Evolutionary conservation across 139 green algal species (phyloP), one percentile per base, ranked within the genome.

Genomic region (Coccomyxa sp.): DNA sequence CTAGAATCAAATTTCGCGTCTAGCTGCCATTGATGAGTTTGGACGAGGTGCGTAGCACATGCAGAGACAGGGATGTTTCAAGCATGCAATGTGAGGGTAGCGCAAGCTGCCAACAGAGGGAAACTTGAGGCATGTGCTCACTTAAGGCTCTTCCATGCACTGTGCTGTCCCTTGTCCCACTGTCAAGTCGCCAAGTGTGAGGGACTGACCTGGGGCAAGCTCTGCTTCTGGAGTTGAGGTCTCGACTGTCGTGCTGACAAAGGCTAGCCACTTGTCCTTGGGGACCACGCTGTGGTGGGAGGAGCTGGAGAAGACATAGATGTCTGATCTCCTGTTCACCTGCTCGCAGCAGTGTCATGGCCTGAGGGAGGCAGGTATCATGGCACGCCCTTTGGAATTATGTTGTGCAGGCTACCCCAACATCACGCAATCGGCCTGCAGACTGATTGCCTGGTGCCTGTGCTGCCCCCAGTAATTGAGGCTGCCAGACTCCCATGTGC

Each of bases 221-320:
- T 96, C 90, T 0, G 81, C 79, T 74, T 90, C 85, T 12, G 92
- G 92, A 58, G 89, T 79, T 22, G 74, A 74, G 0, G 95, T 98
- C 84, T 98, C 95, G 50, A 98, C 93, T 8, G 88, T 96, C 27
- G 96, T 98, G 81, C 82, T 93, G 76, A 99, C 95, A 87, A 99
- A 99, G 18, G 96, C 96, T n/a, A 99, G 83, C 88, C 90, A 99
- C 86, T 98, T 99, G 88, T 91, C 85, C 78, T 90, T 88, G 14
- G 92, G 82, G 0, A 90, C 92, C 16, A 99, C 95, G 82, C 95
- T 95, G 91, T 99, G 96, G 9, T 84, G 82, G 84, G 92, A 95
- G 7, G 93, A 97, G 86, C 91, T 98, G 90, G 92, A 98, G 89
- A 99, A 98, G 22, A 99, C 95, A 85, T 99, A 99, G 41, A 99